Percentiles rank a stretch among this genome's conserved stretches.
These are phyloP conservation scores for Tuber microsphaerosporum DNA, from an alignment of 495 filamentous ascomycete genomes.

Conservation along the genomic window DNA sequence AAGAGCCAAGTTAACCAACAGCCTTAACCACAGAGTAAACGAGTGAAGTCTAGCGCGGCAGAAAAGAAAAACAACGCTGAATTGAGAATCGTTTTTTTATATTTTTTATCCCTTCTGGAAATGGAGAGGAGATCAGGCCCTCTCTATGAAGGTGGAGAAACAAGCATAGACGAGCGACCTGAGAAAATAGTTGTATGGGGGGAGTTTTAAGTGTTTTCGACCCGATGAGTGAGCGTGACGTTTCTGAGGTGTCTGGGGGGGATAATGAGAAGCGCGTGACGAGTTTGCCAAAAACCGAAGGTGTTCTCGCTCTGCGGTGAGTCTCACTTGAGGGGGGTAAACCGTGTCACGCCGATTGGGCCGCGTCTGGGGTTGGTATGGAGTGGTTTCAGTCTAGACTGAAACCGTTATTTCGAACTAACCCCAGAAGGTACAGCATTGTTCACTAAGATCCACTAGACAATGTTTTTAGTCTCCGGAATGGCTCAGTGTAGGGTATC, in stretches of 20 bases:
- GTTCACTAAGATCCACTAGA: too few relatives aligned
- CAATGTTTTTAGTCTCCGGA: too few relatives aligned
- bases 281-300: not conserved
- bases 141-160: not conserved
- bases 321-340: not conserved
- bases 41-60: not conserved
- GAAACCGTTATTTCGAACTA: not conserved
- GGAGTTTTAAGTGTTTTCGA: not conserved
- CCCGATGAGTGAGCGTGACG: conserved; percentile 4
- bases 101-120: not conserved
- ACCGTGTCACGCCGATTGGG: not conserved
- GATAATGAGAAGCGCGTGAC: not conserved
- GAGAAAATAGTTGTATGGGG: not conserved
- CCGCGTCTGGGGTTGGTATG: not conserved
- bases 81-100: not conserved
- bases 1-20: not conserved
- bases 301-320: not conserved
- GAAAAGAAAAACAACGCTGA: not conserved
- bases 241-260: not conserved
- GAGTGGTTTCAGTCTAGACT: not conserved
- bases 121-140: not conserved
- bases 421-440: not conserved
- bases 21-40: not conserved
- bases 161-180: not conserved
- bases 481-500: too few relatives aligned